Evolutionary conservation across 2,329 filamentous ascomycete genomes (phyloP), one percentile per base, ranked within the genome.

Genomic region (Claviceps digitariae): DNA sequence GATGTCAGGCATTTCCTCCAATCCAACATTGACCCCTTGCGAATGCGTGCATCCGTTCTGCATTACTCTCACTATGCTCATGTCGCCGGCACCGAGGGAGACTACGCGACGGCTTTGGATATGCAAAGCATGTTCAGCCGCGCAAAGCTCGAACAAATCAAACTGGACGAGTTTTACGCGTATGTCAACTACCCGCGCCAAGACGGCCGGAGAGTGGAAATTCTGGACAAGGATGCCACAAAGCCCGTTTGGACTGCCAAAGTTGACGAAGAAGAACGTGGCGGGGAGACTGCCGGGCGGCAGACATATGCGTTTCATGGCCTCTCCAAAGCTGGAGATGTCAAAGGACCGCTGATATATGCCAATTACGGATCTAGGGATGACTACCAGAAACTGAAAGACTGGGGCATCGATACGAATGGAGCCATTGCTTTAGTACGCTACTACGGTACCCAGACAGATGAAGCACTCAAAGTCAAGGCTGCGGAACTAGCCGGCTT

Each of bases 21-120:
- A 66, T 74, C 76, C 49, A 82, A 81, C 60, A 79, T 95, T 58
- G 84, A 94, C 62, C 74, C 80, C 52, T 75, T 76, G 55, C 75
- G 77, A 50, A 85, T 93, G 65, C 78, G 82, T 57, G 83, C 87
- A 43, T 86, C 87, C 54, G 71, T 95, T 55, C 74, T 79, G 62
- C 86, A 90, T 63, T 82, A 91, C 57, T 91, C 89, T 4, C 79
- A 79, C 53, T 95, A 87, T 65, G 87, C 93, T 57, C 93, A 97
- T 67, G 77, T 97, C 57, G 93, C 89, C 2, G 93, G 93, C n/a
- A 95, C 90, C 3, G 85, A 95, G 70, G 93, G 93, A 48, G 91
- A 94, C 70, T 90, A 85, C 62, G 87, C 85, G 47, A 76, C 95
- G 52, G 91, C 88, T 8, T 79, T 88, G 71, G 94, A 90, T 73